These are phyloP conservation scores for Aspergillus sp. DNA, from an alignment of 2,329 filamentous ascomycete species.

Conservation along the genomic window DNA sequence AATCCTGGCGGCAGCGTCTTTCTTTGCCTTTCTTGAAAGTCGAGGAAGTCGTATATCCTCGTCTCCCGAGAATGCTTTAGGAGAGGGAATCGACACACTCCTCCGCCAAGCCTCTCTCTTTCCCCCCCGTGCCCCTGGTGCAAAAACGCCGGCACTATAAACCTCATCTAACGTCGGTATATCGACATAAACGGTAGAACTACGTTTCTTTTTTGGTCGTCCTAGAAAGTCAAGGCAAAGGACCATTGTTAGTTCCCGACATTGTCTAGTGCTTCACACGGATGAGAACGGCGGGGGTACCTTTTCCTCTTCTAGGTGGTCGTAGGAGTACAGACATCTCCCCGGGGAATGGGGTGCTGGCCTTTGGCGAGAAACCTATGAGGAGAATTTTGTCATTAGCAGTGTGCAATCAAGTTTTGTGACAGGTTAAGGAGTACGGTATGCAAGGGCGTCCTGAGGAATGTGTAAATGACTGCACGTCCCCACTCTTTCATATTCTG, in stretches of 20 bases:
- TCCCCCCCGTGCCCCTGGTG: background rate
- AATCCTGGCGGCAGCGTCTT: background rate
- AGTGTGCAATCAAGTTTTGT: background rate
- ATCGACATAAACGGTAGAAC: background rate
- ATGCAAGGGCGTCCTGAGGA: conserved; percentile 17
- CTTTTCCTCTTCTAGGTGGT: background rate
- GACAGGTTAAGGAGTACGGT: conserved; percentile 1
- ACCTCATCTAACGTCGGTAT: background rate
- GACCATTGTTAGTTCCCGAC: background rate
- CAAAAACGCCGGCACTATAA: background rate
- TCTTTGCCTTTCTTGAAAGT: background rate
- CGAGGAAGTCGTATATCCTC: background rate
- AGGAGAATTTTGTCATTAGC: conserved; percentile 4
- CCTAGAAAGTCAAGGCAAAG: background rate
- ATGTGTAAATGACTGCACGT: conserved; percentile 6
- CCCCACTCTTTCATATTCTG: background rate
- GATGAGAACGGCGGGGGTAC: background rate
- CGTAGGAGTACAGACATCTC: background rate
- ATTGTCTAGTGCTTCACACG: background rate
- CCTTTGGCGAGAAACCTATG: background rate
- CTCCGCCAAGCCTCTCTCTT: background rate
- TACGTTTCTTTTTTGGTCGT: background rate
- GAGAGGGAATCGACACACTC: background rate
- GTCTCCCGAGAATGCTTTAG: background rate
- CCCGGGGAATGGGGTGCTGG: background rate